These are phyloP conservation scores for Russula sp. DNA, from an alignment of 768 basidiomycete species.

Conservation along the genomic window DNA sequence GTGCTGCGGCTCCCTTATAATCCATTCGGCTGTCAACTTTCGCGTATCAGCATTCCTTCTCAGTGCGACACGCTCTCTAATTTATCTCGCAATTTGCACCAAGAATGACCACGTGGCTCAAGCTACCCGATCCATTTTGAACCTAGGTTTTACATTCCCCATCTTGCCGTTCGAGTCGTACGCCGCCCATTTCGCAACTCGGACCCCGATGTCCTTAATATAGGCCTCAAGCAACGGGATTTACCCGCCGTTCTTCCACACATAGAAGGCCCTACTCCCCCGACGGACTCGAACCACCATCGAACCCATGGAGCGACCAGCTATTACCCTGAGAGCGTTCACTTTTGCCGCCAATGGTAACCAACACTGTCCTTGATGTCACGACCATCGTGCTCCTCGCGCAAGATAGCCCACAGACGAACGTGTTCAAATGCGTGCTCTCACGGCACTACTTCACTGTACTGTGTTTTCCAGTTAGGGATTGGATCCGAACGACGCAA, in stretches of 20 bases:
- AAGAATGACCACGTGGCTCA: slow-evolving; percentile 24
- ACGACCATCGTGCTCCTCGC: slow-evolving; percentile 61
- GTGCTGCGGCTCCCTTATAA: slow-evolving; percentile 52
- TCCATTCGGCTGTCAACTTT: slow-evolving; percentile 66
- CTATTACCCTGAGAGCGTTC: slow-evolving; percentile 65
- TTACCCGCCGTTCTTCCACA: slow-evolving; percentile 1
- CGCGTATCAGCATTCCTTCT: slow-evolving; percentile 63
- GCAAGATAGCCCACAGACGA: slow-evolving; percentile 34
- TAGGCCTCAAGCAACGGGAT: not conserved
- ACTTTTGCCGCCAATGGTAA: slow-evolving; percentile 81
- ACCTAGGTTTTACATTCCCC: slow-evolving; percentile 26
- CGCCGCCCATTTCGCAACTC: slow-evolving; percentile 16
- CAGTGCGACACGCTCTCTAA: slow-evolving; percentile 27
- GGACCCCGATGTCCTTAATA: not conserved
- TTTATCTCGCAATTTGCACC: slow-evolving; percentile 23
- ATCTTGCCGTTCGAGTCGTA: slow-evolving; percentile 17
- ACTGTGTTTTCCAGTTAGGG: slow-evolving; percentile 29
- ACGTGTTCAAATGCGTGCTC: too few relatives aligned
- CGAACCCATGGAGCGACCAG: slow-evolving; percentile 61
- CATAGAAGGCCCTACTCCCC: slow-evolving; percentile 1
- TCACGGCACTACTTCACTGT: slow-evolving; percentile 67
- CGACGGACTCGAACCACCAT: slow-evolving; percentile 10
- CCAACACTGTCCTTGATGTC: slow-evolving; percentile 56
- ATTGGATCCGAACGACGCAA: slow-evolving; percentile 39
- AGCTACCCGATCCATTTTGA: slow-evolving; percentile 22